Percentiles rank a stretch among this genome's conserved stretches.
Conservation (phyloP, 352 stramenopile species). For the Phytophthora colocasiae region DNA sequence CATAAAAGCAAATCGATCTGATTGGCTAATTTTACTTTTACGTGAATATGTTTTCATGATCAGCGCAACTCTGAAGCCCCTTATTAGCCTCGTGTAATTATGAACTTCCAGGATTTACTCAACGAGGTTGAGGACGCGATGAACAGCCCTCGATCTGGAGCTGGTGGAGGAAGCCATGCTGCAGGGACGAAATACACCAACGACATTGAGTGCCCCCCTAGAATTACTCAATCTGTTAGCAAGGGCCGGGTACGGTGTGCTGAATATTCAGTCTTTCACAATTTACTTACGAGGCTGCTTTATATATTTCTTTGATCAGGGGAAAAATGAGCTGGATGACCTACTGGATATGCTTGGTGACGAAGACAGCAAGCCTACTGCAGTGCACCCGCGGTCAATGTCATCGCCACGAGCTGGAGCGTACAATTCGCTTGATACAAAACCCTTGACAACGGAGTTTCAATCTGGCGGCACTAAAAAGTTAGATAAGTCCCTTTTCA, state of each 20-base stretch:
- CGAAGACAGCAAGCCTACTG: slow-evolving; percentile 42
- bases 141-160: slow-evolving; percentile 36
- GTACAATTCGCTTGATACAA: slow-evolving; percentile 22
- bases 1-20: no score
- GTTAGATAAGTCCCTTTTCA: slow-evolving; percentile 26
- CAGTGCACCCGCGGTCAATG: slow-evolving; percentile 42
- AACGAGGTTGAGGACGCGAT: slow-evolving; percentile 78
- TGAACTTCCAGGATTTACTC: slow-evolving; percentile 80
- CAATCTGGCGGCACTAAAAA: slow-evolving; percentile 66
- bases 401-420: slow-evolving; percentile 19
- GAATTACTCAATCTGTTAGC: slow-evolving; percentile 14
- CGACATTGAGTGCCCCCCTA: slow-evolving; percentile 4
- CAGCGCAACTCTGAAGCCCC: no score
- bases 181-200: slow-evolving; percentile 17
- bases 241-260: slow-evolving; percentile 27
- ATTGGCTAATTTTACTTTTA: no score
- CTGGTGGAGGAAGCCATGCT: slow-evolving; percentile 12
- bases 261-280: no score
- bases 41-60: no score
- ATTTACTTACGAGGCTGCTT: no score
- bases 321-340: slow-evolving; percentile 75
- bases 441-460: slow-evolving; percentile 36
- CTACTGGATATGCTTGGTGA: slow-evolving; percentile 71
- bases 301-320: slow-evolving; percentile 7
- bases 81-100: slow-evolving; percentile 23